Evolutionary conservation across 305 asterid genomes (phyloP), one percentile per base, ranked within the genome.

Genomic region (Fraxinus dipetala): DNA sequence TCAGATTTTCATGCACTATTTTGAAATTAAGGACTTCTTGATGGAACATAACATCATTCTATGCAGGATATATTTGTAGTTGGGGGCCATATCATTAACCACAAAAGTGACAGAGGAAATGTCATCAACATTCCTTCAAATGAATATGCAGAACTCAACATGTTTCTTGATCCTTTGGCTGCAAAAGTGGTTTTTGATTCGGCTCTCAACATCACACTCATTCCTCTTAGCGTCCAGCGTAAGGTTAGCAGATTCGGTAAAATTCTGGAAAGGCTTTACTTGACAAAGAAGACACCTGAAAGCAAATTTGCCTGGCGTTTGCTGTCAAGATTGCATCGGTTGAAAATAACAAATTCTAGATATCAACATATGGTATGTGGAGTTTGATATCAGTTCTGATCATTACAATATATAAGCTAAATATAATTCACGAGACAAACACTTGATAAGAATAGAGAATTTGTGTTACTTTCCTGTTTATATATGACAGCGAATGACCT

Each of bases 131-230:
- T 87, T 81, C 93, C 93, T 40, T 83, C 92, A 80, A 93, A 92
- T 45, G 76, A 85, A 84, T 88, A 87, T 59, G 93, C 98, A 20
- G 98, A 95, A 74, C 84, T 91, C 75, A 93, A 95, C 31, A 90
- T 95, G 93, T 93, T 91, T 90, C 94, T 95, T 77, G 98, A 95
- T 56, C 98, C 99, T 69, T 81, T 91, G 75, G 98, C 97, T 20
- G 98, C 98, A 80, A 87, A 91, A 74, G 80, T 76, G 56, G 97
- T 95, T 74, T 80, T 95, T 34, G 76, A 72, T 3, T 91, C 97
- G 22, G 85, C 85, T 16, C 88, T 85, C 31, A 89, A 86, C 10
- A 90, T 93, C 83, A 93, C 98, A 2, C 86, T 95, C 38, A 82
- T 95, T 85, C 99, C 99, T 7, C 93, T 95, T 35, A 78, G 84